phyloP scores from a whole-genome alignment of 768 basidiomycete species.

The Russula earlei region DNA sequence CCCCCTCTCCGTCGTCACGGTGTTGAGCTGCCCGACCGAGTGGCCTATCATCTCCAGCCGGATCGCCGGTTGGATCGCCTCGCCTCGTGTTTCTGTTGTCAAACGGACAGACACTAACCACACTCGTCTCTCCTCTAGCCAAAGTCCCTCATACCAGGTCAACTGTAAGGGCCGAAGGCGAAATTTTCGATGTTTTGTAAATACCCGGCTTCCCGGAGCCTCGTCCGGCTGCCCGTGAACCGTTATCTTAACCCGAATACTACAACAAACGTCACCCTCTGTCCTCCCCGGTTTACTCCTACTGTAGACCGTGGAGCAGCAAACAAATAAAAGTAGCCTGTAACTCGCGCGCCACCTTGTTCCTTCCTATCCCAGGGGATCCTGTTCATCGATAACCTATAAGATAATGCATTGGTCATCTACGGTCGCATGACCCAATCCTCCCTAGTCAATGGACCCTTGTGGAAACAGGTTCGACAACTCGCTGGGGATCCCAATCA shows the following conservation, averaged over 20 bases:
- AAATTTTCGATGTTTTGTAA: neutral
- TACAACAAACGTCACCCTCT: neutral
- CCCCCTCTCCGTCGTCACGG: neutral
- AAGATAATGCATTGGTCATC: neutral
- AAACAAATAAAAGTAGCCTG: neutral
- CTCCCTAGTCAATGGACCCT: neutral
- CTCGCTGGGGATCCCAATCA: neutral
- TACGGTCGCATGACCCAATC: neutral
- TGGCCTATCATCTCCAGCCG: neutral
- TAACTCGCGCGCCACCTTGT: no score
- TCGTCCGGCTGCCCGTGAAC: neutral
- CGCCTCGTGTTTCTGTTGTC: constrained; percentile 13
- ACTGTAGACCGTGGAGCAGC: neutral
- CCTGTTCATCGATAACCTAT: constrained; percentile 4
- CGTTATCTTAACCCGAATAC: no score
- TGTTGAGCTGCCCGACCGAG: neutral
- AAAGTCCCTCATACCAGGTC: constrained; percentile 21
- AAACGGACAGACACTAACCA: neutral
- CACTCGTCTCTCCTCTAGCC: constrained; percentile 9
- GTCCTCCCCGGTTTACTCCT: neutral
- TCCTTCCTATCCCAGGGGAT: constrained; percentile 1
- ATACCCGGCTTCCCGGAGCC: neutral
- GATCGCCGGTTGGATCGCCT: constrained; percentile 4
- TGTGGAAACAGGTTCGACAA: neutral
- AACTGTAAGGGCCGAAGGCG: neutral